phyloP scores from a whole-genome alignment of 2,329 filamentous ascomycete genomes.

The Nectriaceae sp. region DNA sequence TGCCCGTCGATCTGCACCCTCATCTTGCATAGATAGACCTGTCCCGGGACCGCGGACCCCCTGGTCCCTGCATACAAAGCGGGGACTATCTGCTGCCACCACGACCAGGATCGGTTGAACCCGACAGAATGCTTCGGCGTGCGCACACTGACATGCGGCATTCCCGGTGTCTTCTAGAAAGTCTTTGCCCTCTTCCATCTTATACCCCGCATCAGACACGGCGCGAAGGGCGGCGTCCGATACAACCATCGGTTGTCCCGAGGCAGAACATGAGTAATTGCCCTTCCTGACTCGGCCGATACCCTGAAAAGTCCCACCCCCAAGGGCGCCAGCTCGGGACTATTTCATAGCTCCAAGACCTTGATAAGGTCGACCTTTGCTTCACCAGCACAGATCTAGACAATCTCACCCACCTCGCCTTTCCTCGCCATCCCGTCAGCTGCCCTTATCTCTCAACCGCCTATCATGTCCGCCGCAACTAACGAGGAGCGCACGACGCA shows the following conservation, averaged over 20 bases:
- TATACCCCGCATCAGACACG: not conserved
- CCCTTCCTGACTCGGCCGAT: not conserved
- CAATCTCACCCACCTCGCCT: not conserved
- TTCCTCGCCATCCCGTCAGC: not conserved
- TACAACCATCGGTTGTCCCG: not conserved
- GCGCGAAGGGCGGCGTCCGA: not conserved
- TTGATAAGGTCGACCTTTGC: not conserved
- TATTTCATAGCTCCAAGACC: not conserved
- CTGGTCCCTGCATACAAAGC: not conserved
- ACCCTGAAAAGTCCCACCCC: not conserved
- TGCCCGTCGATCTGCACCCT: no score
- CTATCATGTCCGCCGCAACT: not conserved
- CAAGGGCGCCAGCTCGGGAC: not conserved
- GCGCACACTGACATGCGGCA: not conserved
- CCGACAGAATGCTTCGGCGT: not conserved
- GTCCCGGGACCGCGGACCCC: not conserved
- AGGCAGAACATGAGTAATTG: not conserved
- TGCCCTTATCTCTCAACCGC: no score
- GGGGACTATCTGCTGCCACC: not conserved
- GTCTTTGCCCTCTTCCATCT: not conserved
- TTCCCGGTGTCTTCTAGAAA: not conserved
- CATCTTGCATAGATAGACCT: no score
- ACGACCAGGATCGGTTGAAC: not conserved
- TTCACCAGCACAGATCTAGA: not conserved
- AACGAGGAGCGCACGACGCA: not conserved